Percentiles rank a stretch among this genome's conserved stretches.
Conservation (phyloP, 2,329 filamentous ascomycete genomes). For the Colletotrichum acutatum region DNA sequence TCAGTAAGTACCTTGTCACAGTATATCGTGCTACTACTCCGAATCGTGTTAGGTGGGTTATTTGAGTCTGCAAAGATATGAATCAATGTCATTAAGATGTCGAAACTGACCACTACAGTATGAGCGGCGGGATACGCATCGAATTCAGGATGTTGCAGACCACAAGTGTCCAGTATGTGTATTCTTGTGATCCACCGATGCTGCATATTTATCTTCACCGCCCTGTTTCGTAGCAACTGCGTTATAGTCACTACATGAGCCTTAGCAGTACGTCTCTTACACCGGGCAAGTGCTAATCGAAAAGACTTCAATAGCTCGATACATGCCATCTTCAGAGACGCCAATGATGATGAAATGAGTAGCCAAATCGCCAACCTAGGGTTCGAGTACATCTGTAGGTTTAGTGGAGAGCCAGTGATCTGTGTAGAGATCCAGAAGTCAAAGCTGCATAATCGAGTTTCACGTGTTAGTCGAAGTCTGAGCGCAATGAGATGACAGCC, state of each 20-base stretch:
- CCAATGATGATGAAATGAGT: constrained; percentile 65
- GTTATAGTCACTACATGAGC: constrained; percentile 59
- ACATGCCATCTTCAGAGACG: constrained; percentile 60
- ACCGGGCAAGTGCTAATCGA: constrained; percentile 61
- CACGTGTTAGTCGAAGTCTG: neutral
- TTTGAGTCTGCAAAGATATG: too few relatives aligned
- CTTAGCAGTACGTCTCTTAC: constrained; percentile 60
- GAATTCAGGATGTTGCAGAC: too few relatives aligned
- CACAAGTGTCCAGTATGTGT: too few relatives aligned
- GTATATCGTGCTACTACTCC: too few relatives aligned
- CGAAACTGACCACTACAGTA: too few relatives aligned
- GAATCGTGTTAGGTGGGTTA: too few relatives aligned
- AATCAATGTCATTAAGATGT: too few relatives aligned
- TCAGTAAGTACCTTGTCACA: too few relatives aligned
- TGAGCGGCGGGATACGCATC: too few relatives aligned
- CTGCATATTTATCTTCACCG: too few relatives aligned
- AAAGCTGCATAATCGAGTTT: neutral
- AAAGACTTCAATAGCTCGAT: constrained; percentile 57
- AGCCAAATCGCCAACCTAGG: constrained; percentile 52
- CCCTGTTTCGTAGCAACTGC: too few relatives aligned
- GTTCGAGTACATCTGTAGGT: neutral
- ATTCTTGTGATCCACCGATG: too few relatives aligned
- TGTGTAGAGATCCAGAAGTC: neutral
- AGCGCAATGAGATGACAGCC: neutral
- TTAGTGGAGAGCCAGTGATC: neutral